A percentile compares a stretch with the other conserved stretches of the same genome.
Evolutionary conservation across 148 eudicot species (phyloP).

Genomic region (Spergularia marina): DNA sequence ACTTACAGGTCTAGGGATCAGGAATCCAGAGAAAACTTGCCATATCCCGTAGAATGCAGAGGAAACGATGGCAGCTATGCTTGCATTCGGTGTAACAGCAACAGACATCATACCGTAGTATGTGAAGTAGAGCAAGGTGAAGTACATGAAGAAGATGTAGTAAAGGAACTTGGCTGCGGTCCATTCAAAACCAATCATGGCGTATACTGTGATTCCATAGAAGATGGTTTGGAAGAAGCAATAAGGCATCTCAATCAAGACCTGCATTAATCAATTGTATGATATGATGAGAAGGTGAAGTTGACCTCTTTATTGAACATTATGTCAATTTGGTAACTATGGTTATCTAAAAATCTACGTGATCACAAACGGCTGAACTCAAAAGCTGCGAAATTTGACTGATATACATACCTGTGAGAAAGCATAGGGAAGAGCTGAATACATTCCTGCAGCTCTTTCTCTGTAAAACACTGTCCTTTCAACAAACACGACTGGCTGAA

Average conservation of each 20-base stretch:
- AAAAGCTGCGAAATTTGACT: no score
- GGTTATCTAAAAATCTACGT: no score
- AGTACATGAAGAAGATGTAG: constrained; percentile 62
- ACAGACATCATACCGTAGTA: constrained; percentile 74
- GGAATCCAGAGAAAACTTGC: constrained; percentile 46
- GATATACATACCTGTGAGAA: constrained; percentile 48
- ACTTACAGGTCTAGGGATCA: constrained; percentile 49
- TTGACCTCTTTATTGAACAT: not conserved
- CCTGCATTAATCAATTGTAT: constrained; percentile 29
- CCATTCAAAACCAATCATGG: constrained; percentile 69
- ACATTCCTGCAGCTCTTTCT: constrained; percentile 78
- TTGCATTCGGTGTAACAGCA: constrained; percentile 57
- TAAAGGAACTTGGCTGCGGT: constrained; percentile 50
- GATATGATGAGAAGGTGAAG: not conserved
- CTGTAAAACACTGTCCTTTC: constrained; percentile 69
- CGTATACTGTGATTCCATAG: constrained; percentile 51
- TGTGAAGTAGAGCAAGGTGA: constrained; percentile 62
- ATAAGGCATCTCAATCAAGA: constrained; percentile 61
- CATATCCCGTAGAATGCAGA: constrained; percentile 52
- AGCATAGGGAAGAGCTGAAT: constrained; percentile 66
- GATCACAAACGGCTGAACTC: no score
- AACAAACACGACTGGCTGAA: constrained; percentile 59
- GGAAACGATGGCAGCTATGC: constrained; percentile 55
- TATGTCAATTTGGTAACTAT: no score
- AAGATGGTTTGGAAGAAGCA: constrained; percentile 43